Percentiles rank a stretch among this genome's conserved stretches.
These are phyloP conservation scores for Ophiosphaerella herpotricha DNA, from an alignment of 2,329 filamentous ascomycete genomes.

Conservation along the genomic window DNA sequence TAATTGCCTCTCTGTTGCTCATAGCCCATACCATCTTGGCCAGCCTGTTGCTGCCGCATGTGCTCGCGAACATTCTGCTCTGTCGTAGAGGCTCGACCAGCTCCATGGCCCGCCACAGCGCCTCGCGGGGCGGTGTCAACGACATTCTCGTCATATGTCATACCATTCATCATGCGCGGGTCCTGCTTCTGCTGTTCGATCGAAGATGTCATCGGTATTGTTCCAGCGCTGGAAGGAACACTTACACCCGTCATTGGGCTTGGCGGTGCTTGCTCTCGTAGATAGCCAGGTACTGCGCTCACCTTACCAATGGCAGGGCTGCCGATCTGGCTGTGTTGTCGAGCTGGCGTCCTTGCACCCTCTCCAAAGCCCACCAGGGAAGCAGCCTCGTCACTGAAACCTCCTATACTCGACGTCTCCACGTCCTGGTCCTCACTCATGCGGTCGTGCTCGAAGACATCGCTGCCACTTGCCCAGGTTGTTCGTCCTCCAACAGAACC, in stretches of 20 bases:
- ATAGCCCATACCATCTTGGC: conserved; percentile 30
- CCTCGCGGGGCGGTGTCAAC: conserved; percentile 48
- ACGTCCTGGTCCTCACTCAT: conserved; percentile 70
- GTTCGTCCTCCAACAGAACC: conserved; percentile 72
- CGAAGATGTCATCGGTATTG: conserved; percentile 36
- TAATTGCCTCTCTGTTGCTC: conserved; percentile 26
- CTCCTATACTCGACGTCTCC: conserved; percentile 68
- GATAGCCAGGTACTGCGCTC: conserved; percentile 39
- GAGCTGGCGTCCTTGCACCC: conserved; percentile 67
- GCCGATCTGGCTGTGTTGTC: conserved; percentile 70
- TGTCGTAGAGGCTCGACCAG: conserved; percentile 58
- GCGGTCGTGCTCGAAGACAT: conserved; percentile 67
- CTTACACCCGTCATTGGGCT: conserved; percentile 41
- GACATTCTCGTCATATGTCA: conserved; percentile 50
- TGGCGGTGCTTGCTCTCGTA: conserved; percentile 36
- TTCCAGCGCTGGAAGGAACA: conserved; percentile 31
- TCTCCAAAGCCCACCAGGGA: conserved; percentile 92
- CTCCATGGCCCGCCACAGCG: conserved; percentile 30
- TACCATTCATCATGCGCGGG: conserved; percentile 51
- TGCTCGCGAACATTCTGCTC: conserved; percentile 67
- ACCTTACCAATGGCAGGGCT: conserved; percentile 69
- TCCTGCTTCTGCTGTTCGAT: conserved; percentile 46
- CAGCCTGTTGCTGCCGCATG: conserved; percentile 35
- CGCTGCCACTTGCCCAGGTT: conserved; percentile 70
- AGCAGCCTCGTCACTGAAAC: conserved; percentile 83